Evolutionary conservation across 2,329 filamentous ascomycete genomes (phyloP).

Genomic region (Exophiala viscosa): DNA sequence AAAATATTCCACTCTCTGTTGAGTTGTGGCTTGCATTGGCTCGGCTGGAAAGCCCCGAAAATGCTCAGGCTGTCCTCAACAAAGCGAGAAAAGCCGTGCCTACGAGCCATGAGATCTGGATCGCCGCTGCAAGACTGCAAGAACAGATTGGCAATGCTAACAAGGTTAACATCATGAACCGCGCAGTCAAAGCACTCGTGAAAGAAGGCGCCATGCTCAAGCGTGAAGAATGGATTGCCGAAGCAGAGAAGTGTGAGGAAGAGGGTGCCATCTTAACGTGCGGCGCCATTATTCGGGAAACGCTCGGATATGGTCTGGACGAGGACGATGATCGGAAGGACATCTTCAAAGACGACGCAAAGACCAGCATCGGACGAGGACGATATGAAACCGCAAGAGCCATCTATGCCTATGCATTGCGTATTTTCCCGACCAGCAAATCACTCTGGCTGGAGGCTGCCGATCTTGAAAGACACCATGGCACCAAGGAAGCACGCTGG

Average conservation of each 20-base stretch:
- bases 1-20: conserved; percentile 88
- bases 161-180: conserved; percentile 90
- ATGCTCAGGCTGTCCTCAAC: conserved; percentile 92
- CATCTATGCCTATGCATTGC: conserved; percentile 86
- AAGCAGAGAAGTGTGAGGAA: conserved; percentile 91
- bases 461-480: conserved; percentile 86
- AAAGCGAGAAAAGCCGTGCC: conserved; percentile 90
- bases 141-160: conserved; percentile 78
- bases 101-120: conserved; percentile 93
- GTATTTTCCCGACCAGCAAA: conserved; percentile 82
- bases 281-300: conserved; percentile 84
- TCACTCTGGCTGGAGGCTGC: conserved; percentile 87
- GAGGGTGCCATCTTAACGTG: conserved; percentile 86
- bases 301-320: conserved; percentile 86
- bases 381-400: conserved; percentile 87
- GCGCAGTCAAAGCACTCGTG: conserved; percentile 80
- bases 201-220: conserved; percentile 95
- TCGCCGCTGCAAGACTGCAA: conserved; percentile 85
- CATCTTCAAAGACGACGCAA: conserved; percentile 92
- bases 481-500: conserved; percentile 76
- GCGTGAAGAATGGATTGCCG: conserved; percentile 92
- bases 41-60: conserved; percentile 80
- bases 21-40: conserved; percentile 95
- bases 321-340: conserved; percentile 96
- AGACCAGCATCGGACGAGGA: conserved; percentile 72